Conservation (phyloP, 202 grass and related monocot genomes). For the Eragrostis tef region DNA sequence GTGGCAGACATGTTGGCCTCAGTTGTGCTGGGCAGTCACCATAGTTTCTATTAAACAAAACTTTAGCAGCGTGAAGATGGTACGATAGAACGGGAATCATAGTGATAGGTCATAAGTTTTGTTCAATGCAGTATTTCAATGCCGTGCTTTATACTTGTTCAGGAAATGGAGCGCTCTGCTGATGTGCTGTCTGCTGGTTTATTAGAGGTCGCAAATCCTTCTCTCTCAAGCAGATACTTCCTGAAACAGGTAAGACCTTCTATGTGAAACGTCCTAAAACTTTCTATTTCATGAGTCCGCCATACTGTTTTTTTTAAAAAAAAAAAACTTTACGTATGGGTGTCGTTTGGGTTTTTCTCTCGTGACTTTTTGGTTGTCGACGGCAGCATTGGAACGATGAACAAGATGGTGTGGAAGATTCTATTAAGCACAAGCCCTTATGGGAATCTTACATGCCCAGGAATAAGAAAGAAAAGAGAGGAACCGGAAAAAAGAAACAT, state of each 20-base stretch:
- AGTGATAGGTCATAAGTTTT: conserved; percentile 31
- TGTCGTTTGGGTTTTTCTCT: not conserved
- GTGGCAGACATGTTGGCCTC: conserved; percentile 27
- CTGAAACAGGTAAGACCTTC: conserved; percentile 70
- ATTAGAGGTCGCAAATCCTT: conserved; percentile 87
- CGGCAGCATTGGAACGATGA: conserved; percentile 75
- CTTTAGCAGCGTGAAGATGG: conserved; percentile 5
- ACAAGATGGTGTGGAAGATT: conserved; percentile 65
- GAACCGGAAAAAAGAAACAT: conserved; percentile 79
- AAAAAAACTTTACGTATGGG: not conserved
- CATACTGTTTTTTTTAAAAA: not conserved
- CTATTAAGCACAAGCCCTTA: conserved; percentile 83
- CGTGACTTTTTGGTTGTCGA: conserved; percentile 22
- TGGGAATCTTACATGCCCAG: conserved; percentile 95
- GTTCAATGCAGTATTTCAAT: conserved; percentile 41
- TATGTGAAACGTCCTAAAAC: conserved; percentile 24
- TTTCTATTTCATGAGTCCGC: conserved; percentile 37
- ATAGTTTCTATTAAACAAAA: conserved; percentile 32
- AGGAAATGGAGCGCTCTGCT: conserved; percentile 99
- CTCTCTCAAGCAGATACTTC: conserved; percentile 93
- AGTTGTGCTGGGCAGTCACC: conserved; percentile 5
- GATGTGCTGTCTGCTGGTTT: conserved; percentile 96
- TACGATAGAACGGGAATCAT: not conserved
- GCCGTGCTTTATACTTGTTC: conserved; percentile 24
- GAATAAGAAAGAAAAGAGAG: conserved; percentile 68